phyloP scores from a whole-genome alignment of 129 eudicot genomes.

The Tagetes patula region DNA sequence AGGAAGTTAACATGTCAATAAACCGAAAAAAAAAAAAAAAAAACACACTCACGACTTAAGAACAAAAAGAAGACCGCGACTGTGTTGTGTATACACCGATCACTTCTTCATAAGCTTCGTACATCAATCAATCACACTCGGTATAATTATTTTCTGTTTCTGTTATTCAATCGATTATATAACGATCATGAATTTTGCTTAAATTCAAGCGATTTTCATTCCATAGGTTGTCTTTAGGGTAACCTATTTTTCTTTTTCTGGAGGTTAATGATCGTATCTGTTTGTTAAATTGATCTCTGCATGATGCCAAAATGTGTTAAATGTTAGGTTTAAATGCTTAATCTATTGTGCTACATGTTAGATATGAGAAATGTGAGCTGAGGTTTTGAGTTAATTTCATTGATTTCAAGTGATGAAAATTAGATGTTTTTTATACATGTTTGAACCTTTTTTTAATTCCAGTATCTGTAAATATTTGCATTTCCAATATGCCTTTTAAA shows the following conservation, averaged over 20 bases:
- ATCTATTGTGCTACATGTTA: slow-evolving; percentile 14
- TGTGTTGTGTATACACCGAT: slow-evolving; percentile 24
- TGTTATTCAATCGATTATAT: slow-evolving; percentile 16
- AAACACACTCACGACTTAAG: slow-evolving; percentile 24
- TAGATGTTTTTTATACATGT: background rate
- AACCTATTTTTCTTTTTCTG: background rate
- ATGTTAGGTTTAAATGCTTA: slow-evolving; percentile 29
- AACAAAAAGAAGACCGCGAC: slow-evolving; percentile 35
- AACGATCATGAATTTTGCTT: slow-evolving; percentile 9
- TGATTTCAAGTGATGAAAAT: background rate
- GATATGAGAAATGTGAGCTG: slow-evolving; percentile 16
- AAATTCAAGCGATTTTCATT: slow-evolving; percentile 11
- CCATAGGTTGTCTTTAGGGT: background rate
- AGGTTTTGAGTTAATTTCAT: slow-evolving; percentile 24
- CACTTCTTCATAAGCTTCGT: slow-evolving; percentile 16
- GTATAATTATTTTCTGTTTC: slow-evolving; percentile 3
- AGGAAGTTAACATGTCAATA: background rate
- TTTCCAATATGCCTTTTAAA: background rate
- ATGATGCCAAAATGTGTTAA: slow-evolving; percentile 9
- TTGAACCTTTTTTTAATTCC: background rate
- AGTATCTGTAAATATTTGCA: background rate
- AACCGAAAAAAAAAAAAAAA: slow-evolving; percentile 20
- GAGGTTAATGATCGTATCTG: slow-evolving; percentile 10
- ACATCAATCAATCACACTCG: slow-evolving; percentile 28
- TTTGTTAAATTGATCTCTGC: slow-evolving; percentile 3